Evolutionary conservation across 441 rosid genomes (phyloP).

Genomic region (Populus hybrid): DNA sequence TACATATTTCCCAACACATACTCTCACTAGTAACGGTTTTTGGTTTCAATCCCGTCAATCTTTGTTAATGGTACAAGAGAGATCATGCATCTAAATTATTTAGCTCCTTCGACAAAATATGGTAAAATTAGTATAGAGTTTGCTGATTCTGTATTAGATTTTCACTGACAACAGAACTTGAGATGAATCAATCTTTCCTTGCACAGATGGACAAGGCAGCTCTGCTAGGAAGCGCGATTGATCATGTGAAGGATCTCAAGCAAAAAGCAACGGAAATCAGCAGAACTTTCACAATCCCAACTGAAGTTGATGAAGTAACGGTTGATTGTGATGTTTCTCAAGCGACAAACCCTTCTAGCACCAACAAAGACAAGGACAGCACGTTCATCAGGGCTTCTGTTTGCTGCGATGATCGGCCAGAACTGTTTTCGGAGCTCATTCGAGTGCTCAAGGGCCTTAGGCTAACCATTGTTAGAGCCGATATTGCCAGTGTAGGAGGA

Average conservation of each 20-base stretch:
- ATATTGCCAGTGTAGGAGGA: conserved; percentile 66
- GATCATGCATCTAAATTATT: not conserved
- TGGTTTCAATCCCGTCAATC: not conserved
- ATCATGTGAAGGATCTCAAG: conserved; percentile 71
- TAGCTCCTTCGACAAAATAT: not conserved
- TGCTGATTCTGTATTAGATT: not conserved
- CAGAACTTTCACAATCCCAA: conserved; percentile 46
- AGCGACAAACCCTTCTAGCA: not conserved
- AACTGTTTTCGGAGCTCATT: conserved; percentile 61
- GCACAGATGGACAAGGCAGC: conserved; percentile 93
- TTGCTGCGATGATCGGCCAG: conserved; percentile 86
- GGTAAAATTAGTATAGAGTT: not conserved
- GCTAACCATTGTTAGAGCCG: conserved; percentile 53
- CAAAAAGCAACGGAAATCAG: conserved; percentile 52
- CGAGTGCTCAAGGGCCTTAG: conserved; percentile 46
- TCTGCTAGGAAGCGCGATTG: conserved; percentile 65
- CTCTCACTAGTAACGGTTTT: not conserved
- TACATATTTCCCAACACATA: not conserved
- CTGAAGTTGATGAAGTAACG: conserved; percentile 69
- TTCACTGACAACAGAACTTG: not conserved
- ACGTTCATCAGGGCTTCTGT: conserved; percentile 52
- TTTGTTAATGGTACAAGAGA: not conserved
- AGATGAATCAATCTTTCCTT: not conserved
- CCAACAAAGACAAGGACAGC: conserved; percentile 8
- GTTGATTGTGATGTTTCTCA: conserved; percentile 37